A percentile compares a stretch with the other conserved stretches of the same genome.
Evolutionary conservation across 352 stramenopile genomes (phyloP).

Genomic region (Phytophthora constricta): DNA sequence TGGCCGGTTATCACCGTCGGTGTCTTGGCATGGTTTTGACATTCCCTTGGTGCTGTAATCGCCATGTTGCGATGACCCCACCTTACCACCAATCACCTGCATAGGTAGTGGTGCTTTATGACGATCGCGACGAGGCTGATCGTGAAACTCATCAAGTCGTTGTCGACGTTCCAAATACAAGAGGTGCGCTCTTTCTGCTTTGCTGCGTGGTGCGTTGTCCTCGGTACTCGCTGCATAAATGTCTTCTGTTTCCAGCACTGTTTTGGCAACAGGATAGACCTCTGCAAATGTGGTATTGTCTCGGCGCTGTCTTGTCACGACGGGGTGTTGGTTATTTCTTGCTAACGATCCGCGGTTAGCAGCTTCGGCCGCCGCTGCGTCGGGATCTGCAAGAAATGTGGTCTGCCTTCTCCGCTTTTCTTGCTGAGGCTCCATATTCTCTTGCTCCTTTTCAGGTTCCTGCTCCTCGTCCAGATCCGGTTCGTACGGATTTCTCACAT

Average conservation of each 20-base stretch:
- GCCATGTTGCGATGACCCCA: no score
- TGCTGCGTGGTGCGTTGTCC: conserved; percentile 13
- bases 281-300: conserved; percentile 19
- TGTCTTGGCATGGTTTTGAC: not conserved
- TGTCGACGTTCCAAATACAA: conserved; percentile 30
- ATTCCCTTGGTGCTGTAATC: not conserved
- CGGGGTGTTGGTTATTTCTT: not conserved
- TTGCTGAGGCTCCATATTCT: conserved; percentile 11
- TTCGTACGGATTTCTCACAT: not conserved
- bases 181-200: conserved; percentile 30
- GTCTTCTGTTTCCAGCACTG: conserved; percentile 28
- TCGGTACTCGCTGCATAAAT: conserved; percentile 13
- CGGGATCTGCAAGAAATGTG: conserved; percentile 30
- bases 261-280: conserved; percentile 34
- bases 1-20: not conserved
- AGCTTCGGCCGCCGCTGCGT: conserved; percentile 30
- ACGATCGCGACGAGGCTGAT: conserved; percentile 12
- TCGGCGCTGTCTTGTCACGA: conserved; percentile 4
- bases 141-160: conserved; percentile 18
- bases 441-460: conserved; percentile 29
- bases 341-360: conserved; percentile 11
- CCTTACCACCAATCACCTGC: not conserved
- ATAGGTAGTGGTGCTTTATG: conserved; percentile 1
- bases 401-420: conserved; percentile 31
- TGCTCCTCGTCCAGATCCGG: conserved; percentile 13